These are phyloP conservation scores for Oryza officinalis DNA, from an alignment of 176 grass and related monocot species.

Conservation along the genomic window DNA sequence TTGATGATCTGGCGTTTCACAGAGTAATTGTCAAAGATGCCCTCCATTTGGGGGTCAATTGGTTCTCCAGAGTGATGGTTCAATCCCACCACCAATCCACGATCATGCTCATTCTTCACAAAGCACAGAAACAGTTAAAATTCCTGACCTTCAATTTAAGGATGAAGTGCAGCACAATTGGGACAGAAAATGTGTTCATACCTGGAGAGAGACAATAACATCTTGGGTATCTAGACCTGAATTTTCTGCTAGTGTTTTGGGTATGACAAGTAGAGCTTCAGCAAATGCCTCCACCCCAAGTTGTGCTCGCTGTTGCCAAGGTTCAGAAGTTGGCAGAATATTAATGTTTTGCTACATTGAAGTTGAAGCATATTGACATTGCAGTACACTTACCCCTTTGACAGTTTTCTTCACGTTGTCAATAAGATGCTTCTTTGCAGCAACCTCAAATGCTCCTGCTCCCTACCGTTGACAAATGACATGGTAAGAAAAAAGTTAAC, in stretches of 20 bases:
- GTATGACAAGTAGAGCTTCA: constrained; percentile 94
- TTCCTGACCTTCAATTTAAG: background rate
- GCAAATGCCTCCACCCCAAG: constrained; percentile 96
- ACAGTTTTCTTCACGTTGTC: constrained; percentile 92
- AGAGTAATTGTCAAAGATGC: constrained; percentile 90
- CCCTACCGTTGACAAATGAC: constrained; percentile 52
- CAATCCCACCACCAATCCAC: constrained; percentile 73
- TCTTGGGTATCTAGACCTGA: constrained; percentile 95
- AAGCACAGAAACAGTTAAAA: constrained; percentile 11
- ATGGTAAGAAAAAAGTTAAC: background rate
- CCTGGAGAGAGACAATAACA: constrained; percentile 76
- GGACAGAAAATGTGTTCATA: constrained; percentile 18
- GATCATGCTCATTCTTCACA: constrained; percentile 81
- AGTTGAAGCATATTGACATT: background rate
- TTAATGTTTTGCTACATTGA: background rate
- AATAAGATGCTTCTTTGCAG: constrained; percentile 88
- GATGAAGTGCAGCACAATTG: background rate
- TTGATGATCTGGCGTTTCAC: constrained; percentile 95
- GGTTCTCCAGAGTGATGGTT: constrained; percentile 85
- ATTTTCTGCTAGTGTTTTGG: constrained; percentile 92
- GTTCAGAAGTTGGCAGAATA: background rate
- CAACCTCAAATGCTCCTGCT: constrained; percentile 94
- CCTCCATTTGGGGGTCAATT: constrained; percentile 91
- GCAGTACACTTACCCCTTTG: constrained; percentile 67
- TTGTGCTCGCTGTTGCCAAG: constrained; percentile 75